These are phyloP conservation scores for Furcasterigmium sp. DNA, from an alignment of 2,329 filamentous ascomycete species.

Conservation along the genomic window DNA sequence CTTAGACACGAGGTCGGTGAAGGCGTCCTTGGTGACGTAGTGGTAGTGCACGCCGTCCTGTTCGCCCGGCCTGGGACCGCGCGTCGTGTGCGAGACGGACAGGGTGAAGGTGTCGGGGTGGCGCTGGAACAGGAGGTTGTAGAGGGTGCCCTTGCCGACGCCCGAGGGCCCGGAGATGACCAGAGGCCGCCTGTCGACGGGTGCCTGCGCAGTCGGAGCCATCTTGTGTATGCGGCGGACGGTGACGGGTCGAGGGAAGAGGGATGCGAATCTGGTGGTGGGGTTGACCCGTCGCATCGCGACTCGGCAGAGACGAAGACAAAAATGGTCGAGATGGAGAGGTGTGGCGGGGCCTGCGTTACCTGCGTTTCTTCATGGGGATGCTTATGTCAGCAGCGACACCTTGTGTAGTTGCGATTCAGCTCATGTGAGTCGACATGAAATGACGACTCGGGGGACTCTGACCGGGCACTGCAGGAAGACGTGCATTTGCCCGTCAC, in stretches of 20 bases:
- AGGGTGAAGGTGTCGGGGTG: slow-evolving; percentile 48
- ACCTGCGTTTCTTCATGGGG: too few species aligned
- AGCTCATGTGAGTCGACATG: too few species aligned
- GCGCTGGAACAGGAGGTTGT: slow-evolving; percentile 61
- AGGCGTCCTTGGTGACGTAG: slow-evolving; percentile 63
- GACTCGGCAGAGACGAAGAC: too few species aligned
- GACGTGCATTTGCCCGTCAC: too few species aligned
- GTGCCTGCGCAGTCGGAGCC: slow-evolving; percentile 20
- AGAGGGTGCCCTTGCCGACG: slow-evolving; percentile 77
- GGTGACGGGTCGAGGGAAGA: slow-evolving; percentile 9
- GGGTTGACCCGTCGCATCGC: not conserved
- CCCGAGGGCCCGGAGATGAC: slow-evolving; percentile 78
- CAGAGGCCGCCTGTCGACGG: slow-evolving; percentile 52
- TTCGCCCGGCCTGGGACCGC: slow-evolving; percentile 70
- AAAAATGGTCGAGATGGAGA: too few species aligned
- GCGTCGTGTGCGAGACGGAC: slow-evolving; percentile 73
- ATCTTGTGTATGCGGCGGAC: slow-evolving; percentile 14
- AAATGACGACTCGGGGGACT: too few species aligned
- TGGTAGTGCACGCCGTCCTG: slow-evolving; percentile 75
- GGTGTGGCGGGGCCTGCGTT: too few species aligned
- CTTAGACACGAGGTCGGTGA: slow-evolving; percentile 61
- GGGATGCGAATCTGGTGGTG: not conserved
- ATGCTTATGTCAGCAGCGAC: too few species aligned
- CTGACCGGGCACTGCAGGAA: too few species aligned
- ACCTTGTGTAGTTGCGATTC: too few species aligned